Percentiles rank a stretch among this genome's conserved stretches.
Evolutionary conservation across 1,284 basidiomycete genomes (phyloP).

Genomic region (Ganoderma lucidum): DNA sequence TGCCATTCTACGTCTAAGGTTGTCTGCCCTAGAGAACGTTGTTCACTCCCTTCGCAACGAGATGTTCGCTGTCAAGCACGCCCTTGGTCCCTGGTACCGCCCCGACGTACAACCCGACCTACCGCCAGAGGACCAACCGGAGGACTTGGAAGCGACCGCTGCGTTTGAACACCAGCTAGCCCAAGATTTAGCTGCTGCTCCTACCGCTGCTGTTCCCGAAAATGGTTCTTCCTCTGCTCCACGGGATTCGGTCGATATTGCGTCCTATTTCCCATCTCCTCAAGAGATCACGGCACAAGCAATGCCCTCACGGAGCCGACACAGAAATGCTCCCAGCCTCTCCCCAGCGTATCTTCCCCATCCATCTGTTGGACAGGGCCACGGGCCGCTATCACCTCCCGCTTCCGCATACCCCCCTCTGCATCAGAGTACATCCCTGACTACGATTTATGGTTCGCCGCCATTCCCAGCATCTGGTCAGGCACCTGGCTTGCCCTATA

Average conservation of each 20-base stretch:
- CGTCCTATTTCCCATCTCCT: constrained; percentile 57
- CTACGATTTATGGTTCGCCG: constrained; percentile 18
- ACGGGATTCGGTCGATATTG: constrained; percentile 41
- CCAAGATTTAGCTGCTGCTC: constrained; percentile 23
- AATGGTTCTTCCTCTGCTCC: constrained; percentile 15
- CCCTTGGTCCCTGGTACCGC: constrained; percentile 37
- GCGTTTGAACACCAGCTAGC: constrained; percentile 19
- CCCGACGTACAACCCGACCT: constrained; percentile 19
- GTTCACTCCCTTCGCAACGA: constrained; percentile 32
- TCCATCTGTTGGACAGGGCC: constrained; percentile 4
- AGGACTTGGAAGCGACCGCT: constrained; percentile 7
- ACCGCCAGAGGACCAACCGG: background rate
- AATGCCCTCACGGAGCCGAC: constrained; percentile 23
- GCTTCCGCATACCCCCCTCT: constrained; percentile 14
- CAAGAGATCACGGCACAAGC: constrained; percentile 25
- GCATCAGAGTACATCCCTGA: constrained; percentile 13
- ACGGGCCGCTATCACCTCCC: constrained; percentile 18
- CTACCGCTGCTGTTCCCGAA: background rate
- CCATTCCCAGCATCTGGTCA: constrained; percentile 20
- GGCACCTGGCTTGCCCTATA: constrained; percentile 21
- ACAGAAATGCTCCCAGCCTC: constrained; percentile 14
- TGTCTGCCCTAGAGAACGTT: constrained; percentile 35
- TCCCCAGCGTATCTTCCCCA: constrained; percentile 16
- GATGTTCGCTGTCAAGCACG: constrained; percentile 35
- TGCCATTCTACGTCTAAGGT: constrained; percentile 30